phyloP scores from a whole-genome alignment of 116 monocot genomes.

The Cymodocea nodosa region DNA sequence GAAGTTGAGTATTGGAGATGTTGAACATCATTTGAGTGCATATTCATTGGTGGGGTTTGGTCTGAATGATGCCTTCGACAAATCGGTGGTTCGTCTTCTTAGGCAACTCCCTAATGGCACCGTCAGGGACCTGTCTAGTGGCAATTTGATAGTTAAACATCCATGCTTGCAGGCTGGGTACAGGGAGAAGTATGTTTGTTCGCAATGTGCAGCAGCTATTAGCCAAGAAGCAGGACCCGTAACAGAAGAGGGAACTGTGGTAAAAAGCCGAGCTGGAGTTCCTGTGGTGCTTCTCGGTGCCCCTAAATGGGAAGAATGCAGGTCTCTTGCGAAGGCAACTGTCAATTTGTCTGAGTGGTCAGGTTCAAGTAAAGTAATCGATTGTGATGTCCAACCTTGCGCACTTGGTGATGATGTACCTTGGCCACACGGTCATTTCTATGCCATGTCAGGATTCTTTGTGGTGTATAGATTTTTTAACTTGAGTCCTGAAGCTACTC shows the following conservation, averaged over 20 bases:
- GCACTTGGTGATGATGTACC: slow-evolving; percentile 51
- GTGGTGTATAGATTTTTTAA: slow-evolving; percentile 89
- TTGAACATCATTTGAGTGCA: slow-evolving; percentile 73
- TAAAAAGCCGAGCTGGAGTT: slow-evolving; percentile 27
- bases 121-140: slow-evolving; percentile 13
- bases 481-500: slow-evolving; percentile 51
- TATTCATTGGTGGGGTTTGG: slow-evolving; percentile 91
- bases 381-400: slow-evolving; percentile 73
- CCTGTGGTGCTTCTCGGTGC: slow-evolving; percentile 49
- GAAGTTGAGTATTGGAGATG: slow-evolving; percentile 51
- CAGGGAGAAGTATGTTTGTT: slow-evolving; percentile 61
- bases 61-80: slow-evolving; percentile 95
- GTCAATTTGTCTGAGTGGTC: slow-evolving; percentile 80
- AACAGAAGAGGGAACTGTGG: slow-evolving; percentile 14
- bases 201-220: slow-evolving; percentile 42
- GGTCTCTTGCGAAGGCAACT: slow-evolving; percentile 58
- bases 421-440: slow-evolving; percentile 64
- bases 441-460: slow-evolving; percentile 95
- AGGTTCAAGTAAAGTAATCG: slow-evolving; percentile 33
- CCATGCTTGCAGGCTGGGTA: slow-evolving; percentile 85
- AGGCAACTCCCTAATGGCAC: slow-evolving; percentile 10
- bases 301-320: slow-evolving; percentile 74
- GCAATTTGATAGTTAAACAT: slow-evolving; percentile 46
- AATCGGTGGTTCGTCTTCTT: slow-evolving; percentile 63
- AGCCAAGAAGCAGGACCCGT: slow-evolving; percentile 43